These are phyloP conservation scores for Blastocladiella britannica DNA, from an alignment of 192 early-diverging fungal species.

Conservation along the genomic window DNA sequence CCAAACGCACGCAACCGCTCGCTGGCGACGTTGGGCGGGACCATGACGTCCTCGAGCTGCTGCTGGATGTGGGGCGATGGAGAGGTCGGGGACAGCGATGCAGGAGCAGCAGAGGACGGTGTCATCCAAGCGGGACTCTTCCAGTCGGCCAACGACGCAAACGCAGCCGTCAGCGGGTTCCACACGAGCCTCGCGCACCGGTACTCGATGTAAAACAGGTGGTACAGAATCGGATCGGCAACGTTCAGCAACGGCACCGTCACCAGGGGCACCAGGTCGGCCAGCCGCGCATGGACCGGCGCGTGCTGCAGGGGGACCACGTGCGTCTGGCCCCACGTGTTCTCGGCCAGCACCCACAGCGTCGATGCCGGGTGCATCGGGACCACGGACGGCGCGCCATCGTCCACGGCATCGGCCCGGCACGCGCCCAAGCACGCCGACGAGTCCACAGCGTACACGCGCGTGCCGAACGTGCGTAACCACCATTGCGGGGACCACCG, in stretches of 20 bases:
- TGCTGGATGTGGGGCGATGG: no score
- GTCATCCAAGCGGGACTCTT: conserved; percentile 27
- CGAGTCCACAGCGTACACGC: no score
- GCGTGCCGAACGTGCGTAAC: no score
- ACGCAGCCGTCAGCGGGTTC: conserved; percentile 21
- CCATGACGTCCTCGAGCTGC: no score
- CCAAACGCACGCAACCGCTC: conserved; percentile 50
- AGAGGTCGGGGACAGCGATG: not conserved
- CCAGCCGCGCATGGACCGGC: not conserved
- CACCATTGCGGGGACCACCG: no score
- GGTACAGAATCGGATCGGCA: conserved; percentile 6
- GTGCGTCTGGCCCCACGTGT: not conserved
- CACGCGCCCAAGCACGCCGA: no score
- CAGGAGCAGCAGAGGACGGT: not conserved
- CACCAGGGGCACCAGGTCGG: not conserved
- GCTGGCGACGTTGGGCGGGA: conserved; percentile 17
- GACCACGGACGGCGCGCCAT: no score
- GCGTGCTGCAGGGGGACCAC: not conserved
- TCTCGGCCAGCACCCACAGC: not conserved
- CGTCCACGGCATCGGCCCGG: no score
- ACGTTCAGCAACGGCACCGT: no score
- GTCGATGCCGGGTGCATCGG: no score
- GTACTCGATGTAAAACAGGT: conserved; percentile 26
- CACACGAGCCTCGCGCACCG: conserved; percentile 31
- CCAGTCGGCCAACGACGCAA: conserved; percentile 24